These are phyloP conservation scores for Lepiota subincarnata DNA, from an alignment of 768 basidiomycete genomes.

Conservation along the genomic window DNA sequence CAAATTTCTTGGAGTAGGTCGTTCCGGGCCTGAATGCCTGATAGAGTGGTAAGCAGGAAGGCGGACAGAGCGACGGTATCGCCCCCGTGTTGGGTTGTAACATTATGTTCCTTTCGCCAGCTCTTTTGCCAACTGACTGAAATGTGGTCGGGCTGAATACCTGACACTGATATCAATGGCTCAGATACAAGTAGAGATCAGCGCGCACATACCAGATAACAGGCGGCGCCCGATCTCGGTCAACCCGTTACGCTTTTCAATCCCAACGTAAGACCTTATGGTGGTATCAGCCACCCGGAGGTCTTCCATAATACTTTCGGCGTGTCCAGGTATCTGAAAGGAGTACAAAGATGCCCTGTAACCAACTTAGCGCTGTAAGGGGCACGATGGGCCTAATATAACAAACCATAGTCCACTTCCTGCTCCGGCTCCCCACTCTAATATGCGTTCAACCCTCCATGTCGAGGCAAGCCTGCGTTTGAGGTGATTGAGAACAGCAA, in stretches of 20 bases:
- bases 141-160: slow-evolving; percentile 31
- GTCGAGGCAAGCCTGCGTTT: slow-evolving; percentile 58
- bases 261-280: slow-evolving; percentile 60
- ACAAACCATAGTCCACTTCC: slow-evolving; percentile 82
- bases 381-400: slow-evolving; percentile 1
- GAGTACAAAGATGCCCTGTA: slow-evolving; percentile 63
- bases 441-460: slow-evolving; percentile 57
- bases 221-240: slow-evolving; percentile 63
- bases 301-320: slow-evolving; percentile 25
- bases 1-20: slow-evolving; percentile 80
- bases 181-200: slow-evolving; percentile 32
- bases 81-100: slow-evolving; percentile 38
- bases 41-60: slow-evolving; percentile 77
- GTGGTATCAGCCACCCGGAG: slow-evolving; percentile 43
- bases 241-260: slow-evolving; percentile 76
- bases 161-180: slow-evolving; percentile 18
- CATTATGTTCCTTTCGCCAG: slow-evolving; percentile 44
- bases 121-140: slow-evolving; percentile 52
- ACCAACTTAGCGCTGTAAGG: slow-evolving; percentile 11
- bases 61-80: slow-evolving; percentile 75
- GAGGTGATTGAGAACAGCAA: slow-evolving; percentile 65
- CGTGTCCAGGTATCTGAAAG: slow-evolving; percentile 44
- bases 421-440: slow-evolving; percentile 84
- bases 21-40: slow-evolving; percentile 57
- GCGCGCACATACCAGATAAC: slow-evolving; percentile 41